A percentile compares a stretch with the other conserved stretches of the same genome.
Conservation (phyloP, 805 yeast genomes). For the Peterozyma toletana region DNA sequence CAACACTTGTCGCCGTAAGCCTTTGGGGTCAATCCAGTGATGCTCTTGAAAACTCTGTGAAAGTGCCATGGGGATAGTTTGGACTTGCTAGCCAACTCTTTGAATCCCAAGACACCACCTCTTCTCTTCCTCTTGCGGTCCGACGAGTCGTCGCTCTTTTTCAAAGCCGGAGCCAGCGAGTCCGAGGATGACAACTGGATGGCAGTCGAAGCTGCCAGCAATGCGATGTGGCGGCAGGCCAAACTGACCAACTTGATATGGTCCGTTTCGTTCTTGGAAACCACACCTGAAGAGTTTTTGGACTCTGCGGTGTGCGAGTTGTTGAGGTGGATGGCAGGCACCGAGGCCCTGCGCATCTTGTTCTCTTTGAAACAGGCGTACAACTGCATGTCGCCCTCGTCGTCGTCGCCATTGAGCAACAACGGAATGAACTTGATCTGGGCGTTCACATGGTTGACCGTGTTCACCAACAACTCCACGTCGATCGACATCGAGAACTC, state of each 20-base stretch:
- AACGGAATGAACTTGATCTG: conserved; percentile 54
- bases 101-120: conserved; percentile 78
- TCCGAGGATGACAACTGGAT: conserved; percentile 1
- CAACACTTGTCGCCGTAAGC: conserved; percentile 82
- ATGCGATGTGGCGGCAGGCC: conserved; percentile 78
- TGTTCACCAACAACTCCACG: conserved; percentile 32
- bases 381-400: conserved; percentile 24
- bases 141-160: conserved; percentile 9
- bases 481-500: conserved; percentile 32
- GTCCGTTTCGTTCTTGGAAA: conserved; percentile 57
- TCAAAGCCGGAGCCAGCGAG: conserved; percentile 12
- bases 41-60: conserved; percentile 81
- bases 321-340: conserved; percentile 8
- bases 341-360: conserved; percentile 5
- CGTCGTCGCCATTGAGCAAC: conserved; percentile 33
- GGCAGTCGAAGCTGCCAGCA: conserved; percentile 57
- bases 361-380: conserved; percentile 8
- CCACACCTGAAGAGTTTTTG: conserved; percentile 10
- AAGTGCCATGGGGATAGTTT: conserved; percentile 89
- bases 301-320: not conserved
- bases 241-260: conserved; percentile 64
- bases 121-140: conserved; percentile 47
- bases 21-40: conserved; percentile 83
- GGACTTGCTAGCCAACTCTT: conserved; percentile 80
- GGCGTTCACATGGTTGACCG: conserved; percentile 50